Evolutionary conservation across 176 grass and related monocot species (phyloP).

Genomic region (Phoenix roebelenii): DNA sequence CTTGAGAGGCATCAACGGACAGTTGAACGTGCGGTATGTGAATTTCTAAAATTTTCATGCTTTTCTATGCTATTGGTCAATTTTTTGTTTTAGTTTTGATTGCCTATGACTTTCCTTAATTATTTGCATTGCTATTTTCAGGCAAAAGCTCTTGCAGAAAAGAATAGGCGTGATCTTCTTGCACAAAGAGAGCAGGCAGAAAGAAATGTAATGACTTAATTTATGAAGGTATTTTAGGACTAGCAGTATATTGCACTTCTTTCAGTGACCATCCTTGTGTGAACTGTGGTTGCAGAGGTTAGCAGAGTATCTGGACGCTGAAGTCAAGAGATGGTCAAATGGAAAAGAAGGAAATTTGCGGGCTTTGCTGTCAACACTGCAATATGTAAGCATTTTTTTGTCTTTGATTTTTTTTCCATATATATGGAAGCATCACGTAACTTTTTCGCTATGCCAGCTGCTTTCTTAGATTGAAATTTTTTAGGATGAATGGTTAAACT

Average conservation of each 20-base stretch:
- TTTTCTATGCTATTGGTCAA: not conserved
- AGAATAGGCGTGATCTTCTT: constrained; percentile 5
- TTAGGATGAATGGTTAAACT: no score
- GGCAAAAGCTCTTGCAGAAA: constrained; percentile 61
- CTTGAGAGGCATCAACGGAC: constrained; percentile 77
- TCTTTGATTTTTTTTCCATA: not conserved
- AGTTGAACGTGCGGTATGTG: constrained; percentile 74
- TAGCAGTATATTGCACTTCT: constrained; percentile 16
- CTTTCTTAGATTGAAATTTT: no score
- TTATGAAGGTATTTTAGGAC: constrained; percentile 4
- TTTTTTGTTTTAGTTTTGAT: no score
- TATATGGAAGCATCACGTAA: no score
- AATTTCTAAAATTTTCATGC: constrained; percentile 3
- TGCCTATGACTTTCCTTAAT: not conserved
- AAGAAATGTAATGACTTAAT: constrained; percentile 55
- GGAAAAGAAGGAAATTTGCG: constrained; percentile 99
- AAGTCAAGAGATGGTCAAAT: constrained; percentile 96
- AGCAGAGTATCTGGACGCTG: constrained; percentile 86
- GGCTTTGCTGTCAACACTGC: constrained; percentile 85
- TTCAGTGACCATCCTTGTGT: not conserved
- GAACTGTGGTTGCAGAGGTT: constrained; percentile 56
- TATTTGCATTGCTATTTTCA: constrained; percentile 28
- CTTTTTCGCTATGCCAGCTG: no score
- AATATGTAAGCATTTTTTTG: constrained; percentile 66
- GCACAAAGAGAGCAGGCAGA: constrained; percentile 17